Base-by-base conservation (phyloP, 2,329 filamentous ascomycete genomes). In the Plenodomus tracheiphilus region DNA sequence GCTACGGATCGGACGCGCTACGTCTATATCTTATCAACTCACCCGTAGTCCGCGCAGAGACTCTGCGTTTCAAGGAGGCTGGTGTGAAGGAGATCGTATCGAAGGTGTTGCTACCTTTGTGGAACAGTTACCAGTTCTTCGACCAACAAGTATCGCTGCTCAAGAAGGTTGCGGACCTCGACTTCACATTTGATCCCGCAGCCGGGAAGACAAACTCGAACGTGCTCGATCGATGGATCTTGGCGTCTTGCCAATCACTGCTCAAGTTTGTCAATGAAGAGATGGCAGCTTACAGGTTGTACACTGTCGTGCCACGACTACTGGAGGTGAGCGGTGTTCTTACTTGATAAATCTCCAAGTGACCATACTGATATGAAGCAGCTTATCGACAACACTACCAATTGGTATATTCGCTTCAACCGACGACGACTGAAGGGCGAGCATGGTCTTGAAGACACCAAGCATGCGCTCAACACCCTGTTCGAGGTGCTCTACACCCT, bases 361-460 rank as follows among this genome's bases (percentile, higher is more conserved):
- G 13, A 7, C 13, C 8, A 25, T 39, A 16, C 55, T 65, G 30
- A 62, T 25, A 6, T 2, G 3, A 15, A 4, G 8, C 41, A 68
- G 67, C 82, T 96, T 65, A 95, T 97, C 58, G 93, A 97, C 66
- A 91, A 95, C 74, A 91, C 89, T 3, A 97, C 92, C n/a, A 97
- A 97, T 75, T 97, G 92, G 92, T 97, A 97, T 75, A 97, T 97
- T 71, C 84, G 91, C 53, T 95, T 96, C 79, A 97, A 97, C 78
- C 84, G 92, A 46, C 89, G 89, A 72, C 85, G 92, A 46, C 80
- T 96, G 59, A 97, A 96, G 84, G 92, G 92, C 37, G 91, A 95
- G 69, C 85, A 90, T 57, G 91, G 91, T 16, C 74, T 90, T 19
- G 83, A 92, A 13, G 94, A 97, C 69, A 97, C 94, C 10, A 79